Conservation (phyloP, 2,329 filamentous ascomycete genomes). For the Thelonectria rubi region DNA sequence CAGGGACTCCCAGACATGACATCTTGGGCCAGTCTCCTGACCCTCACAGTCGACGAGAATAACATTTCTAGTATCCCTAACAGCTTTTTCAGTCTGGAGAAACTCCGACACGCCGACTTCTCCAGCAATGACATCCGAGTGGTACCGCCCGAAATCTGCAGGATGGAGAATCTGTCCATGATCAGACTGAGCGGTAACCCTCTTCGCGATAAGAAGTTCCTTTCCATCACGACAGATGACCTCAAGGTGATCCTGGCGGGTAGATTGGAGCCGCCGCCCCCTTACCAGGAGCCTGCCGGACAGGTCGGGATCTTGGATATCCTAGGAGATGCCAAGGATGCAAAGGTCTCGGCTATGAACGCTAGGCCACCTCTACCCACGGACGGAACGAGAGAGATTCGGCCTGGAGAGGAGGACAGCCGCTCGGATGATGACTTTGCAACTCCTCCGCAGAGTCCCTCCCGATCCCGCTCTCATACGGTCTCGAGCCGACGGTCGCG, state of each 20-base stretch:
- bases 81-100: slow-evolving; percentile 74
- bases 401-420: slow-evolving; percentile 52
- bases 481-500: slow-evolving; percentile 55
- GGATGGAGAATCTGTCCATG: slow-evolving; percentile 80
- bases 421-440: slow-evolving; percentile 64
- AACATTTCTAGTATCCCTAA: slow-evolving; percentile 77
- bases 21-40: slow-evolving; percentile 77
- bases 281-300: slow-evolving; percentile 48
- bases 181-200: slow-evolving; percentile 90
- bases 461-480: slow-evolving; percentile 59
- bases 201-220: slow-evolving; percentile 84
- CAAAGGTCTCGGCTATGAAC: slow-evolving; percentile 4
- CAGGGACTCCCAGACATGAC: slow-evolving; percentile 75
- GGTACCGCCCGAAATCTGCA: slow-evolving; percentile 78
- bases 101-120: slow-evolving; percentile 81
- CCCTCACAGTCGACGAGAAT: slow-evolving; percentile 83
- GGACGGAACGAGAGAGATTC: slow-evolving; percentile 3
- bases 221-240: slow-evolving; percentile 81
- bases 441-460: slow-evolving; percentile 63
- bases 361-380: background rate
- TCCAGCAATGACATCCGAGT: slow-evolving; percentile 83
- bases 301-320: slow-evolving; percentile 35
- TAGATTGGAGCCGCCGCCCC: slow-evolving; percentile 68
- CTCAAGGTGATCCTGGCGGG: slow-evolving; percentile 77
- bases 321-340: slow-evolving; percentile 34